Evolutionary conservation across 768 basidiomycete species (phyloP), one percentile per base, ranked within the genome.

Genomic region (Mycena alexandri): DNA sequence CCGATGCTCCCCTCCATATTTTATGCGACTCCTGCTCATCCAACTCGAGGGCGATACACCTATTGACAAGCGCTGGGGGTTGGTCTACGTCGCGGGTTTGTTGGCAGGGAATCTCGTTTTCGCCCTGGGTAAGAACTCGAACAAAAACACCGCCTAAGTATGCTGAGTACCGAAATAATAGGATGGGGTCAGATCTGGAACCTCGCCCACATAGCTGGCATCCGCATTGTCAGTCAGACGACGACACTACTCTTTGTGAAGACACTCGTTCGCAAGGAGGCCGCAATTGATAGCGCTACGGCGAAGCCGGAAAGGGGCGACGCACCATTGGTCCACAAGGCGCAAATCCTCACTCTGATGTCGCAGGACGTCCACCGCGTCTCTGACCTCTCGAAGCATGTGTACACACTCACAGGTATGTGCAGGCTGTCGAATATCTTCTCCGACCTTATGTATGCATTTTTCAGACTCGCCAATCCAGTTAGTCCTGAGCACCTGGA

Each of bases 241-340:
- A 90, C 90, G 76, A 86, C 89, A 9, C 81, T 87, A 54, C 80
- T 91, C 7, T 91, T 89, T 72, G 83, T 83, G 44, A 91, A 91
- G 78, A 91, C 90, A 1, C 83, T 91, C 24, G 83, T 88, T 5
- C 85, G 90, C 59, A 91, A 91, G 76, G 88, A 91, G 65, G 75
- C 90, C 17, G 52, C 36, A 16, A 17, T 3, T 6, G 29, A 17
- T 17, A 19, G 38, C 11, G 38, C 38, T 14, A 38, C 52, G 5
- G 36, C 6, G 36, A 54, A 21, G 19, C 2, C 41, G 22, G 5
- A 44, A 19, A 19, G 51, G 17, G 43, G 19, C 47, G 21, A 29
- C 34, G 22, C 25, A 13, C 43, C 22, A 2, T 57, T 64, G 21
- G 36, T 46, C 10, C 47, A 47, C 46, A 64, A 64, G 42, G 53